Evolutionary conservation across 1,284 basidiomycete genomes (phyloP), one percentile per base, ranked within the genome.

Genomic region (Volvariella volvacea): DNA sequence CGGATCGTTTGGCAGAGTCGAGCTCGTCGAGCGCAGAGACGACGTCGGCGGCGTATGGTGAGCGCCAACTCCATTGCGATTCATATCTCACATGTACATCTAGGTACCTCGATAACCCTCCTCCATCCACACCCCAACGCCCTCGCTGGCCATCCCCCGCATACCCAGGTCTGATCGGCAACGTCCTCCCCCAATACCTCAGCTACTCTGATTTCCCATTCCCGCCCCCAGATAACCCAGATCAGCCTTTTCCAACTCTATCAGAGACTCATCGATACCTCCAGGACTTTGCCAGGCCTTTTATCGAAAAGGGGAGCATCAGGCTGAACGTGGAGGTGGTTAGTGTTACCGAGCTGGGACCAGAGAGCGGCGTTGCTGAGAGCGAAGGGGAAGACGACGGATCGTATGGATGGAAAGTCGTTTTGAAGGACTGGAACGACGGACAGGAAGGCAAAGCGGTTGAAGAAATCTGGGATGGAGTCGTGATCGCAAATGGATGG

Each of bases 11-110:
- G 63, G 63, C 2, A 55, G 59, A 10, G 68, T 73, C 2, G 61
- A 68, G 42, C 55, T 71, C 0, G 67, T 68, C 4, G 71, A 73
- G 52, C 55, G 71, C 20, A 55, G 68, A 41, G 64, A 69, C 34
- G 64, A 71, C 45, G 56, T 74, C 17, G 71, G 72, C 0, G 72
- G 73, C 14, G 65, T 73, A 1, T 74, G 71, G 74, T 73, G 37
- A 32, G 42, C 19, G 4, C 34, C 6, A 7, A 7, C 19, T 15
- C n/a, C 7, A 36, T 20, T 15, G 34, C 19, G 34, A 16, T 20
- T 36, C 8, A 36, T 36, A 15, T 6, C 15, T 15, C 34, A 8
- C 8, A 6, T 36, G 10, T n/a, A 12, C 12, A 4, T 22, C 1
- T 31, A 65, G 64, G 65, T 55, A 65, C 47, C 49, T 63, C 12